Evolutionary conservation across 106 monocot genomes (phyloP).

Genomic region (Vanilla planifolia): DNA sequence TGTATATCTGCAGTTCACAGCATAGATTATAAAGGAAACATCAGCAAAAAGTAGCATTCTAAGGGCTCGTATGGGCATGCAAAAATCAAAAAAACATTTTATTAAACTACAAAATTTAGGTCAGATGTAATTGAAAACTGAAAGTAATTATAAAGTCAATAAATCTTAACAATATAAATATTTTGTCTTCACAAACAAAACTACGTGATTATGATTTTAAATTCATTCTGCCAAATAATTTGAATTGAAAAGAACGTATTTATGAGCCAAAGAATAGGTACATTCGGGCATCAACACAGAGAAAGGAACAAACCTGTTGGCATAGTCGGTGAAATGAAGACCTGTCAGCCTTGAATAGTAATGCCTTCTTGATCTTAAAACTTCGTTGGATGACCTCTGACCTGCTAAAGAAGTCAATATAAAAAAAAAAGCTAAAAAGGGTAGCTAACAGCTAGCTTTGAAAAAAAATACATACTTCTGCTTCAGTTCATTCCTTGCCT

Average conservation of each 20-base stretch:
- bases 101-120: no score
- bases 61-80: no score
- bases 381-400: constrained; percentile 55
- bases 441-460: neutral
- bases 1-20: constrained; percentile 24
- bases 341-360: constrained; percentile 50
- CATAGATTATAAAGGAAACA: neutral
- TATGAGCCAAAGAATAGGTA: neutral
- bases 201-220: no score
- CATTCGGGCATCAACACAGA: neutral
- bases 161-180: no score
- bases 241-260: neutral
- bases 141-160: no score
- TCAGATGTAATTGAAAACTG: no score
- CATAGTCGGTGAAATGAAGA: constrained; percentile 66
- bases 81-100: no score
- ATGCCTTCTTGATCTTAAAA: constrained; percentile 73
- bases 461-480: constrained; percentile 51
- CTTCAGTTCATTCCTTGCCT: constrained; percentile 73
- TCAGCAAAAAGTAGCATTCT: neutral
- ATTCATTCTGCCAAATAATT: no score
- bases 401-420: constrained; percentile 18
- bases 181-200: no score
- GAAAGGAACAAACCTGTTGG: constrained; percentile 39
- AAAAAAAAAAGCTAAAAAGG: neutral